Percentiles rank a stretch among this genome's conserved stretches.
Evolutionary conservation across 2,329 filamentous ascomycete genomes (phyloP).

Genomic region (Botrytis medusae): DNA sequence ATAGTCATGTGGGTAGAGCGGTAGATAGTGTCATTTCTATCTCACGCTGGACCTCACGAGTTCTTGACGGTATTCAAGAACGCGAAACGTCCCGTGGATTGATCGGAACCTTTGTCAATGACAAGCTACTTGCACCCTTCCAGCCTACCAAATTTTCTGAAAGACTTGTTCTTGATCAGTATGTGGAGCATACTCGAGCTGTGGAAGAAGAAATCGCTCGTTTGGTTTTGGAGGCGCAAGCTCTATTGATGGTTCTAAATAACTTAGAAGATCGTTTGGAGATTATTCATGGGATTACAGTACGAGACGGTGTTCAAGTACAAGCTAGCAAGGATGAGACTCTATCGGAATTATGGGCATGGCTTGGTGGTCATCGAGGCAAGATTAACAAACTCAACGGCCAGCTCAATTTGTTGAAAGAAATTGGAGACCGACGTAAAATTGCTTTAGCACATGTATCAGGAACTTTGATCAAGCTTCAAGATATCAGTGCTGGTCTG

Average conservation of each 20-base stretch:
- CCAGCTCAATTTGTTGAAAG: constrained; percentile 62
- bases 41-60: constrained; percentile 70
- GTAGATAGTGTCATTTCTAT: constrained; percentile 74
- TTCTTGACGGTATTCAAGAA: constrained; percentile 39
- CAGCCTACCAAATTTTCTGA: constrained; percentile 59
- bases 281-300: constrained; percentile 67
- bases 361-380: constrained; percentile 67
- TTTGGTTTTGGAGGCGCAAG: constrained; percentile 70
- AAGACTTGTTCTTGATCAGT: constrained; percentile 67
- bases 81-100: constrained; percentile 33
- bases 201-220: constrained; percentile 67
- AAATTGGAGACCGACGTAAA: constrained; percentile 66
- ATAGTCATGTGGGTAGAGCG: constrained; percentile 70
- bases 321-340: constrained; percentile 62
- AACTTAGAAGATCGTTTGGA: constrained; percentile 69
- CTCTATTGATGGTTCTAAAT: constrained; percentile 63
- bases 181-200: constrained; percentile 68
- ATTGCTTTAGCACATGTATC: constrained; percentile 68
- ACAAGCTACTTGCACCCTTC: constrained; percentile 59
- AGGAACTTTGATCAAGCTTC: constrained; percentile 68
- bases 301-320: constrained; percentile 60
- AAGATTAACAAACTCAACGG: constrained; percentile 60
- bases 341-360: constrained; percentile 69
- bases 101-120: constrained; percentile 46
- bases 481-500: constrained; percentile 69